phyloP scores from a whole-genome alignment of 2,329 filamentous ascomycete genomes.

The Paracoccidioides brasiliensis region DNA sequence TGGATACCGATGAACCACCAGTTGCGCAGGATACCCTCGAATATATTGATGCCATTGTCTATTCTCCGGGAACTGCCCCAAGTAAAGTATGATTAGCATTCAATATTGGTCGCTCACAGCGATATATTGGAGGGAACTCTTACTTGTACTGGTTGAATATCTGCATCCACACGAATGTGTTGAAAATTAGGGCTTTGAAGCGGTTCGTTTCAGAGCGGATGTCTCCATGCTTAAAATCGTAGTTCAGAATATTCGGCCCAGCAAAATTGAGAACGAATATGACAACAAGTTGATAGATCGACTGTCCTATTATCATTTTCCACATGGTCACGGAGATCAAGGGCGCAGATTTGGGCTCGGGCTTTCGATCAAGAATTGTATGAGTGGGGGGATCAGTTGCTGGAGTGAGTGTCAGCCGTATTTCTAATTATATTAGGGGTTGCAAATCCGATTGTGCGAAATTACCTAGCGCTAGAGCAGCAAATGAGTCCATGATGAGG shows the following conservation, averaged over 20 bases:
- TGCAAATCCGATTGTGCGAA: not conserved
- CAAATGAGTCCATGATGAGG: slow-evolving; percentile 93
- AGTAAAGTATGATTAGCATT: not conserved
- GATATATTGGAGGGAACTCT: not conserved
- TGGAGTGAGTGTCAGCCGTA: slow-evolving; percentile 3
- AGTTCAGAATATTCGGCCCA: slow-evolving; percentile 45
- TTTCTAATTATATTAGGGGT: not conserved
- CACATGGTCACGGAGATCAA: slow-evolving; percentile 91
- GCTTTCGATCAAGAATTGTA: slow-evolving; percentile 66
- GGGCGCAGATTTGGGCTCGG: slow-evolving; percentile 58
- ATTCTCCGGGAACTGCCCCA: slow-evolving; percentile 25
- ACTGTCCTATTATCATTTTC: slow-evolving; percentile 97
- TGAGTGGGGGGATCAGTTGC: slow-evolving; percentile 78
- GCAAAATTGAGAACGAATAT: slow-evolving; percentile 78
- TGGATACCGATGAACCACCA: slow-evolving; percentile 48
- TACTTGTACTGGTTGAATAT: slow-evolving; percentile 49
- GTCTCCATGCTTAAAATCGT: slow-evolving; percentile 29
- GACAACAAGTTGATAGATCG: slow-evolving; percentile 73
- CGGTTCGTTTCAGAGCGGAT: slow-evolving; percentile 32
- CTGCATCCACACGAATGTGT: slow-evolving; percentile 99
- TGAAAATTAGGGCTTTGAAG: slow-evolving; percentile 78
- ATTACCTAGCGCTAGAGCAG: slow-evolving; percentile 57
- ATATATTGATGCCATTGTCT: slow-evolving; percentile 33
- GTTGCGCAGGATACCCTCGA: slow-evolving; percentile 31
- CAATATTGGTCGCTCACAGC: not conserved